Base-by-base conservation (phyloP, 345 rosid genomes). In the Eucalyptus regnans region DNA sequence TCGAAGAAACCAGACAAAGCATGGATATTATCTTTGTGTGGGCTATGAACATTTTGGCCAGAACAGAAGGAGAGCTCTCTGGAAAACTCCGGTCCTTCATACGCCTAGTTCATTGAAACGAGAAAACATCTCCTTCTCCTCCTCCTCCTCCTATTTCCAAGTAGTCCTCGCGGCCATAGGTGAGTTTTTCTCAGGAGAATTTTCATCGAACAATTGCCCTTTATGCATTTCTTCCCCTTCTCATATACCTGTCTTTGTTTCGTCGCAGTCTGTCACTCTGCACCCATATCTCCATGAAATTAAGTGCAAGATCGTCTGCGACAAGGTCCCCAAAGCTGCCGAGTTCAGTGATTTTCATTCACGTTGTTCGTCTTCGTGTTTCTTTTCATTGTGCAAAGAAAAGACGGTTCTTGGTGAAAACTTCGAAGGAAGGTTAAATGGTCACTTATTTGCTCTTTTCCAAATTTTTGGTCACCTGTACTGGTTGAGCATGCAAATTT, bases 231-330 rank as follows among this genome's bases (percentile, higher is more conserved):
- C 46, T 20, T 44, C 43, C 41, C 33, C 50, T 86, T 23, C 62
- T 56, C 62, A 22, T 58, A 8, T 23, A n/a, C 62, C 33, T 22
- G 50, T 37, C 11, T 23, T 54, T n/a, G 51, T 79, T 60, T 71
- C 71, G 23, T 88, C 64, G 91, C 94, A 97, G 99, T 95, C 98
- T 9, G 99, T 97, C 71, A 95, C 99, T 29, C 91, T 97, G 88
- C 98, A 97, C 94, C 97, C 99, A 44, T 96, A 97, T 92, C 98
- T 97, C 33, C 99, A 98, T 29, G 99, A 97, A 89, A 94, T 97
- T 89, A 97, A 97, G 94, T 96, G 99, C 91, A 99, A 97, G 92
- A 93, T 97, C 93, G 94, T 93, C 90, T 97, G 99, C 80, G 99
- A 96, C 91, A 97, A 96, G 91, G 99, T 96, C 58, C 92, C 97